Base-by-base conservation (phyloP, 805 yeast species). In the Wickerhamomyces chaumierensis region DNA sequence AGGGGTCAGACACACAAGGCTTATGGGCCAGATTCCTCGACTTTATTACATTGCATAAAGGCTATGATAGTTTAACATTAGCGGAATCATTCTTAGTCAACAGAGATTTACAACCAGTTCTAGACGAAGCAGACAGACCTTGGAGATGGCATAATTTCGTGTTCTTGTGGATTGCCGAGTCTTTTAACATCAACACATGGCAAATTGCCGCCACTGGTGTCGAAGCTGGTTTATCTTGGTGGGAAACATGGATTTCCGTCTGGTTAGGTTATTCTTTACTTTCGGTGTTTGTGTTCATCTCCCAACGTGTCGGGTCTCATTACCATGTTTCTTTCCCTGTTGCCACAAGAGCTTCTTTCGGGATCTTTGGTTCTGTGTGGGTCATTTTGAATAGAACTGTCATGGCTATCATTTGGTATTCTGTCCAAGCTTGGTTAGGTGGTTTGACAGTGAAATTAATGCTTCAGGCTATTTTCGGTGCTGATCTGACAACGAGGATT, bases 131-230 rank as follows among this genome's bases (percentile, higher is more conserved):
- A 3, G 74, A 94, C 51, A 68, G 95, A 51, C 70, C 72, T n/a
- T 86, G 96, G 96, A 62, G 73, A 21, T 83, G 94, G 94, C 77
- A 66, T 58, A 83, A 85, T 57, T 86, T 63, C 55, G 77, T 81
- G 13, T 75, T 73, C 46, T 81, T 83, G 50, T 86, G 96, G 96
- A 58, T 86, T 41, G 86, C 95, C 0, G 96, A 86, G 56, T 78
- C 94, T 25, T 83, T 86, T 63, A 86, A 86, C 60, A 76, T 86
- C 54, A 85, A 83, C 57, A 84, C 95, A 5, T 85, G 90, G 86
- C 87, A 82, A 64, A 84, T 86, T 49, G 95, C 94, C 2, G 78
- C 90, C 8, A 81, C 94, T 0, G 94, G 94, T 50, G 79, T 81
- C 41, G 65, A 68, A 39, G 74, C 77, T 18, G 92, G 92, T 11